These are phyloP conservation scores for Deakozyma indianensis DNA, from an alignment of 805 yeast species.

Conservation along the genomic window DNA sequence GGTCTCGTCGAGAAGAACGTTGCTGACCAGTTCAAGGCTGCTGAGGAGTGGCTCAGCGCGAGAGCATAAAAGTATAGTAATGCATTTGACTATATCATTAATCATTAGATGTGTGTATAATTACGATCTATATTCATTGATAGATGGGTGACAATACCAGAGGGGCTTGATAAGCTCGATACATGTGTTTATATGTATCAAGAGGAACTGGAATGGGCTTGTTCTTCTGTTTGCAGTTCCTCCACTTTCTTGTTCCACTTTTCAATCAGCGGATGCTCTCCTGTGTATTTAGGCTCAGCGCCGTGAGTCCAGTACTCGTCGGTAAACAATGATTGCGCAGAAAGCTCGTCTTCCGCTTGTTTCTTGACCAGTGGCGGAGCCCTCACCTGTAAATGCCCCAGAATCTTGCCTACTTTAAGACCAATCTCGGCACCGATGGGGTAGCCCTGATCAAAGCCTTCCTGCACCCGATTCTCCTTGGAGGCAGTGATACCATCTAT, in stretches of 20 bases:
- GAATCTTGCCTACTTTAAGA: constrained; percentile 42
- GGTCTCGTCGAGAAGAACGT: neutral
- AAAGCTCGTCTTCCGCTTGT: constrained; percentile 32
- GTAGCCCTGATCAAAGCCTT: constrained; percentile 71
- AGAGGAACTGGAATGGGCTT: too few relatives aligned
- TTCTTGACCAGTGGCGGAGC: constrained; percentile 19
- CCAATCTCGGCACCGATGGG: constrained; percentile 66
- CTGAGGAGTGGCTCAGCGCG: neutral
- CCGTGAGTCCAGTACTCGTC: constrained; percentile 36
- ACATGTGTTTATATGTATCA: too few relatives aligned
- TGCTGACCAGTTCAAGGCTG: neutral
- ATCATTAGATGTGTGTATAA: too few relatives aligned
- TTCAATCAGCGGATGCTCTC: constrained; percentile 26
- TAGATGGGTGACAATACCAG: too few relatives aligned
- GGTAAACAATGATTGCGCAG: constrained; percentile 43
- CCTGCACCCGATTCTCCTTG: constrained; percentile 56
- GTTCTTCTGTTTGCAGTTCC: too few relatives aligned
- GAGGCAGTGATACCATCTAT: constrained; percentile 61
- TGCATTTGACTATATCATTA: too few relatives aligned
- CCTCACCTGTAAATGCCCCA: constrained; percentile 38
- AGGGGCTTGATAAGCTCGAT: too few relatives aligned
- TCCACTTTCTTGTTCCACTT: constrained; percentile 29
- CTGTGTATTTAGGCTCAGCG: constrained; percentile 14
- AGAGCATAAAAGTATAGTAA: too few relatives aligned
- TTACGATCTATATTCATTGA: too few relatives aligned